phyloP scores from a whole-genome alignment of 768 basidiomycete species.

The Tricholoma sp. region DNA sequence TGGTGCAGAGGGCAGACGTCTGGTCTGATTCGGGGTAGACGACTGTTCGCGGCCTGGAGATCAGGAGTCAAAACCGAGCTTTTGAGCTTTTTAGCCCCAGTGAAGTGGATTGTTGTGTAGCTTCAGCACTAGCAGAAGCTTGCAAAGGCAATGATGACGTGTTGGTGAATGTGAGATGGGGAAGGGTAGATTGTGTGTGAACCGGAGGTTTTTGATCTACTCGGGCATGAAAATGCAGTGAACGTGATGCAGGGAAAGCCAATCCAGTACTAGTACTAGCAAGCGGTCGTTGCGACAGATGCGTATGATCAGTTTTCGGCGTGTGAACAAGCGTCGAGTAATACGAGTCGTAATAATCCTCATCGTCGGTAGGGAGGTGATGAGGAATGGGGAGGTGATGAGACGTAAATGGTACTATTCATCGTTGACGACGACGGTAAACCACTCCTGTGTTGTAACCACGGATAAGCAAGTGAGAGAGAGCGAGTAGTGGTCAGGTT shows the following conservation, averaged over 20 bases:
- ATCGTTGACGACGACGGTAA: no score
- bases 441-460: no score
- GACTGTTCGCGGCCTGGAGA: slow-evolving; percentile 27
- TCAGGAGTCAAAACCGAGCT: slow-evolving; percentile 65
- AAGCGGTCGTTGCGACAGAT: slow-evolving; percentile 6
- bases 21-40: neutral
- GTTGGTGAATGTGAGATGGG: slow-evolving; percentile 23
- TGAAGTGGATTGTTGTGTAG: slow-evolving; percentile 1
- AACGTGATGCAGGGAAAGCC: slow-evolving; percentile 20
- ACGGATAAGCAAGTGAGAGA: no score
- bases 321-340: slow-evolving; percentile 32
- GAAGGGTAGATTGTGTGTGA: slow-evolving; percentile 17
- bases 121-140: slow-evolving; percentile 2
- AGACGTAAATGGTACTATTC: no score
- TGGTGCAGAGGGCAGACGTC: neutral
- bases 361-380: no score
- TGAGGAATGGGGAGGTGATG: no score
- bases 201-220: slow-evolving; percentile 19
- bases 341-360: slow-evolving; percentile 50
- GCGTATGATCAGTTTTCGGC: neutral
- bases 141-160: slow-evolving; percentile 15
- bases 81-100: slow-evolving; percentile 32
- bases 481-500: no score
- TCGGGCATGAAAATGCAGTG: slow-evolving; percentile 49
- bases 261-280: slow-evolving; percentile 10